These are phyloP conservation scores for Fragilaria crotonensis DNA, from an alignment of 108 stramenopile species.

Conservation along the genomic window DNA sequence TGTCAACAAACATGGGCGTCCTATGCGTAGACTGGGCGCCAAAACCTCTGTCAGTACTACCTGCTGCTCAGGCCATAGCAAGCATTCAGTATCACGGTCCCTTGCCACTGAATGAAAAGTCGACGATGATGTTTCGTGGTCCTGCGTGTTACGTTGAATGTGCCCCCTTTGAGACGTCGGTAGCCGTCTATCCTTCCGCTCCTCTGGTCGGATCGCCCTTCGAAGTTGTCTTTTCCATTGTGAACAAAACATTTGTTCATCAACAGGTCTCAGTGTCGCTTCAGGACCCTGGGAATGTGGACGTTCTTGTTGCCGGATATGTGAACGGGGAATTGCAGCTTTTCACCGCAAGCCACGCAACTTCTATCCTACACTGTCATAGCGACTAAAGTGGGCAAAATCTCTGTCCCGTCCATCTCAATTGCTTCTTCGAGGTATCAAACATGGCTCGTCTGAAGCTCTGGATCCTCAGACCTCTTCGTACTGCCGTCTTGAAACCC, in stretches of 20 bases:
- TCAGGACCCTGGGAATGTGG: conserved; percentile 13
- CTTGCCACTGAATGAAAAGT: conserved; percentile 23
- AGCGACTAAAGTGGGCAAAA: conserved; percentile 53
- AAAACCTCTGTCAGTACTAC: conserved; percentile 17
- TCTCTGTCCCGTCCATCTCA: conserved; percentile 33
- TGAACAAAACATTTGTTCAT: conserved; percentile 50
- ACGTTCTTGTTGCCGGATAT: conserved; percentile 46
- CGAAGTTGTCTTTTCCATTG: conserved; percentile 45
- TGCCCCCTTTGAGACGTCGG: conserved; percentile 54
- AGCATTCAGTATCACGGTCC: conserved; percentile 52
- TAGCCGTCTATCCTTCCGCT: conserved; percentile 27
- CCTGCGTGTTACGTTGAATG: conserved; percentile 58
- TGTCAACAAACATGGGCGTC: conserved; percentile 40
- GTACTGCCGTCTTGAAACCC: conserved; percentile 42
- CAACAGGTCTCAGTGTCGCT: conserved; percentile 45
- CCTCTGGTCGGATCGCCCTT: conserved; percentile 62
- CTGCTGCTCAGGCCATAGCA: neutral
- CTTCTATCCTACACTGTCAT: conserved; percentile 48
- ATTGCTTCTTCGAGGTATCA: conserved; percentile 52
- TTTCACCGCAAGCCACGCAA: conserved; percentile 48
- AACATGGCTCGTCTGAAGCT: conserved; percentile 49
- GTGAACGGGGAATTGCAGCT: conserved; percentile 39
- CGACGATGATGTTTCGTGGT: conserved; percentile 46
- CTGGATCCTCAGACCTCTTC: conserved; percentile 18
- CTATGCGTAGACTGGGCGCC: conserved; percentile 63